Evolutionary conservation across 1,139 yeast species (phyloP).

Genomic region (Debaryomyces sp.): DNA sequence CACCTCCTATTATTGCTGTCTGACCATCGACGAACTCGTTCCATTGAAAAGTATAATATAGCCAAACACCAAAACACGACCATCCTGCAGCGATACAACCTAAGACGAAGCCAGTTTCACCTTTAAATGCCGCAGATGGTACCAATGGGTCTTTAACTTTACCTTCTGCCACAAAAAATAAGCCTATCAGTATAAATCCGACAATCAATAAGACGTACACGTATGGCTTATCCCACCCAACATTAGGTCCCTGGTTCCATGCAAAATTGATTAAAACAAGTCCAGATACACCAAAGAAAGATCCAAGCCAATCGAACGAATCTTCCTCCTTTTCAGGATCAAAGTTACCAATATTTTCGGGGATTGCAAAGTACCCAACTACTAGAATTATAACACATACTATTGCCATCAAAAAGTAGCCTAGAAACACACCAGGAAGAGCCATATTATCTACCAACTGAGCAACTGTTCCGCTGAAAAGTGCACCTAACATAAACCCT

Average conservation of each 20-base stretch:
- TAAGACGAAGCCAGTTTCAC: slow-evolving; percentile 48
- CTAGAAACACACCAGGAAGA: slow-evolving; percentile 9
- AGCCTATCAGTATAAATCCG: slow-evolving; percentile 40
- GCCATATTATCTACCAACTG: slow-evolving; percentile 17
- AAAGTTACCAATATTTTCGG: slow-evolving; percentile 33
- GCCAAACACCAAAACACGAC: slow-evolving; percentile 64
- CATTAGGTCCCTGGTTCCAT: slow-evolving; percentile 65
- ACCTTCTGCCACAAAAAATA: slow-evolving; percentile 39
- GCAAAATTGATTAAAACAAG: slow-evolving; percentile 55
- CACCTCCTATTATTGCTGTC: slow-evolving; percentile 40
- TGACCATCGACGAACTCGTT: slow-evolving; percentile 30
- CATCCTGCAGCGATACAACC: slow-evolving; percentile 58
- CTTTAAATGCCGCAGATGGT: slow-evolving; percentile 43
- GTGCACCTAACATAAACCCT: slow-evolving; percentile 56
- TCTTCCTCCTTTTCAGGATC: slow-evolving; percentile 13
- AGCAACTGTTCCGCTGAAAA: slow-evolving; percentile 48
- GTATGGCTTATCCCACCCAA: slow-evolving; percentile 56
- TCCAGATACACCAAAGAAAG: slow-evolving; percentile 49
- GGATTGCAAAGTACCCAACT: slow-evolving; percentile 43
- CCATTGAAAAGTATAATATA: slow-evolving; percentile 47
- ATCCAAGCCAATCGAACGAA: slow-evolving; percentile 52
- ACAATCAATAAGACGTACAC: slow-evolving; percentile 53
- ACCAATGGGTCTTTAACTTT: slow-evolving; percentile 46
- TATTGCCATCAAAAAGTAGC: slow-evolving; percentile 51
- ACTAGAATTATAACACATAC: slow-evolving; percentile 31